Base-by-base conservation (phyloP, 176 grass and related monocot species). In the Oryza nivara region DNA sequence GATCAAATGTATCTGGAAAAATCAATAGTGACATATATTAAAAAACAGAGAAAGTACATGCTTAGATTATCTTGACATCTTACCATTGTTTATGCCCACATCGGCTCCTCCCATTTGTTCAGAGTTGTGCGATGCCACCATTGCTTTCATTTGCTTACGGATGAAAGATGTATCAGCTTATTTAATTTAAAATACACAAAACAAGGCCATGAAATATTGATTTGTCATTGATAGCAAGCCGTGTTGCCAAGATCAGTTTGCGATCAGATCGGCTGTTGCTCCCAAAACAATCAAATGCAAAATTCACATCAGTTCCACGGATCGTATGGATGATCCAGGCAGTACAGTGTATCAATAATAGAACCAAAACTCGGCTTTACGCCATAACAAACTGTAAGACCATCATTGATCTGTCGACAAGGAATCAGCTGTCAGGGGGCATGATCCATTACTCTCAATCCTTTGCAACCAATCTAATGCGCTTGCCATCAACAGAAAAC, bases 401-500 rank as follows among this genome's bases (percentile, higher is more conserved):
- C 11, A n/a, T 11, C 69, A 48, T 58, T 32, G 82, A 83, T 72
- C 54, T 67, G 54, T 34, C 32, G 20, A 23, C 10, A 88, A 70
- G 19, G 12, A 61, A 30, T 9, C 14, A 68, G 56, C 19, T 25
- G 22, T 54, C 23, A 67, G 4, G 52, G 52, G 22, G 73, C 79
- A 61, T 61, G 58, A 63, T 63, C 16, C 73, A 90, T 13, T 76
- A 71, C 73, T 87, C 75, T 66, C 85, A 69, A 68, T 80, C 77
- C 58, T 91, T 90, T 9, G 35, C 51, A 2, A 43, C 86, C 83
- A 99, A 82, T 65, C 60, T 87, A 75, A 99, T 71, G 75, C 34
- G 86, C 70, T 94, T 96, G 80, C 91, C 75, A 63, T 99, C 85
- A 69, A 99, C 72, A 61, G 81, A 54, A 89, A 99, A 92, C 43